Conservation (phyloP, 768 basidiomycete genomes). For the Steccherinum ochraceum region DNA sequence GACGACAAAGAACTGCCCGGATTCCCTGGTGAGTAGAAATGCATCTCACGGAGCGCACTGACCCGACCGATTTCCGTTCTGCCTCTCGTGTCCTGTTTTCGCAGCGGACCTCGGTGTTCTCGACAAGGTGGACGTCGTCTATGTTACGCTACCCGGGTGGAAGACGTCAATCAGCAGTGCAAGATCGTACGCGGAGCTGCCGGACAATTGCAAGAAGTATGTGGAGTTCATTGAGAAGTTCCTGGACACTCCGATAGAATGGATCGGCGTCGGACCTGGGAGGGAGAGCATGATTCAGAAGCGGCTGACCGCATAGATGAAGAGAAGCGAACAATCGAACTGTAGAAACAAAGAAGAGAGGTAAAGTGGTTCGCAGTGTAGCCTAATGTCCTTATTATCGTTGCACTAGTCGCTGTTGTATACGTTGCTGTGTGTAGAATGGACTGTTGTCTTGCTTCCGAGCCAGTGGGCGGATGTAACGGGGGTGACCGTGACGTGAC, state of each 20-base stretch:
- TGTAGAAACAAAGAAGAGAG: neutral
- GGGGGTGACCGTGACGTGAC: too few species aligned
- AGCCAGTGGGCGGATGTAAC: too few species aligned
- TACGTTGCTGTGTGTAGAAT: too few species aligned
- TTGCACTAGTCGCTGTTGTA: too few species aligned
- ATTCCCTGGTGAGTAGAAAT: slow-evolving; percentile 69
- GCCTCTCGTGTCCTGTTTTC: neutral
- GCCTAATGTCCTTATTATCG: neutral
- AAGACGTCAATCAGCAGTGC: slow-evolving; percentile 62
- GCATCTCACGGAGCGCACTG: neutral
- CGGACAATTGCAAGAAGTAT: slow-evolving; percentile 81
- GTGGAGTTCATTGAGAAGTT: slow-evolving; percentile 80
- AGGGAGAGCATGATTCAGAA: slow-evolving; percentile 67
- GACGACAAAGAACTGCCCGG: slow-evolving; percentile 74
- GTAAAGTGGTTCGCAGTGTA: neutral
- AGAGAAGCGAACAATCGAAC: neutral
- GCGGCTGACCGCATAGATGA: slow-evolving; percentile 4
- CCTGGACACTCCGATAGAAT: slow-evolving; percentile 70
- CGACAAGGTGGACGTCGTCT: slow-evolving; percentile 74
- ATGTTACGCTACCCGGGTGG: slow-evolving; percentile 92
- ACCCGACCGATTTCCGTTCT: too few species aligned
- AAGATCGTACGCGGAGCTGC: slow-evolving; percentile 66
- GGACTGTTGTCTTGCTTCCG: too few species aligned
- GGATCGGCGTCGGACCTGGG: slow-evolving; percentile 91
- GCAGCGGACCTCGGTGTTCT: slow-evolving; percentile 83